Conservation (phyloP, 1,139 yeast genomes). For the Blastobotrys arbuscula region DNA sequence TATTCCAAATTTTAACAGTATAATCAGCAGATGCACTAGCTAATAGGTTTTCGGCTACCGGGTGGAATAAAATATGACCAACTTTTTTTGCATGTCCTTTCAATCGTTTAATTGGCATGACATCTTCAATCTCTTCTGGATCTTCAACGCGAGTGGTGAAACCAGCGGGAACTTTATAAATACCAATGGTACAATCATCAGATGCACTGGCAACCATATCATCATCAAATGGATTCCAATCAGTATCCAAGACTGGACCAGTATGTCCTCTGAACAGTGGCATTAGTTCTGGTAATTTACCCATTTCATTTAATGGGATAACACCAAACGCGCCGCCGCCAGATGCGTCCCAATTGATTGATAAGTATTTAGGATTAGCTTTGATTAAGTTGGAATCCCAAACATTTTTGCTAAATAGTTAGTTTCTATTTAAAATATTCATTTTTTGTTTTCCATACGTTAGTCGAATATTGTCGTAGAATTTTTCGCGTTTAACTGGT, state of each 20-base stretch:
- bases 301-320: constrained; percentile 76
- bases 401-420: constrained; percentile 63
- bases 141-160: constrained; percentile 62
- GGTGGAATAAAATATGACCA: constrained; percentile 89
- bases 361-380: constrained; percentile 74
- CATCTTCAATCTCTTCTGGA: constrained; percentile 43
- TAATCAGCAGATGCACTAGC: constrained; percentile 91
- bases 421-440: background rate
- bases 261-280: constrained; percentile 94
- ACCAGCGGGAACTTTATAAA: constrained; percentile 83
- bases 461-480: constrained; percentile 70
- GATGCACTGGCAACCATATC: constrained; percentile 75
- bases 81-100: constrained; percentile 90
- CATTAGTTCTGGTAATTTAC: constrained; percentile 92
- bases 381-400: constrained; percentile 91
- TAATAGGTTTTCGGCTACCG: constrained; percentile 76
- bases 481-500: constrained; percentile 77
- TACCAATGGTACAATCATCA: constrained; percentile 82
- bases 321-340: constrained; percentile 98
- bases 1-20: constrained; percentile 85
- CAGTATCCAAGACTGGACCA: constrained; percentile 91
- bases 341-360: constrained; percentile 89
- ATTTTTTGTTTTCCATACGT: constrained; percentile 25
- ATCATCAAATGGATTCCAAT: constrained; percentile 84
- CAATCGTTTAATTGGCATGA: constrained; percentile 62